phyloP scores from a whole-genome alignment of 108 stramenopile genomes.

The Nitzschia sp. region DNA sequence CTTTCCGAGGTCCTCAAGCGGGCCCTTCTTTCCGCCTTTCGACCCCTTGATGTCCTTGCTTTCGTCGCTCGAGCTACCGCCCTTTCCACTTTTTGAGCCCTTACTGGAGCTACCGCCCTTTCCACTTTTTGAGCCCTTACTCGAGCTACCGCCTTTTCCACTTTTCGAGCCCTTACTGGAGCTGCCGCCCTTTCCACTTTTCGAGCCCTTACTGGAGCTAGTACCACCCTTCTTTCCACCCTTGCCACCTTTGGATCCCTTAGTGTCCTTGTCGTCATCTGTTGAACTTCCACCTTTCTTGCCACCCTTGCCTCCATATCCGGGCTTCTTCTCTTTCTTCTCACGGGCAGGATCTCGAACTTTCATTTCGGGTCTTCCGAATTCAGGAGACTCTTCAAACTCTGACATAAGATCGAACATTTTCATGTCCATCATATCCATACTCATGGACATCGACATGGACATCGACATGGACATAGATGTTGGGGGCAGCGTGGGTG shows the following conservation, averaged over 20 bases:
- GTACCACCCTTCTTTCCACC: background rate
- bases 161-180: too few relatives aligned
- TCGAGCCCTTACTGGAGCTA: background rate
- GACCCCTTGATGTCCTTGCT: conserved; percentile 1
- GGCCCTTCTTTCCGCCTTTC: conserved; percentile 8
- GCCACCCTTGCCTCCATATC: conserved; percentile 6
- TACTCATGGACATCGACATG: conserved; percentile 35
- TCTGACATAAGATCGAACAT: conserved; percentile 12
- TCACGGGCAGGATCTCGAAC: background rate
- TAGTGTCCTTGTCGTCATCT: background rate
- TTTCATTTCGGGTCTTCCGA: conserved; percentile 4
- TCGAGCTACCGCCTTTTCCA: too few relatives aligned
- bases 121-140: background rate
- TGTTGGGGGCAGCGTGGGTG: background rate
- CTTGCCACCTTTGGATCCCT: background rate
- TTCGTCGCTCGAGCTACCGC: background rate
- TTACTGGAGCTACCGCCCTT: conserved; percentile 3
- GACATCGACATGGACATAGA: conserved; percentile 33
- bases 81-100: background rate
- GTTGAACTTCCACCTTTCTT: background rate
- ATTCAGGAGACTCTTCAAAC: background rate
- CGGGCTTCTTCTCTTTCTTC: background rate
- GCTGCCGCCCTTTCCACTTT: conserved; percentile 4
- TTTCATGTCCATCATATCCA: conserved; percentile 28
- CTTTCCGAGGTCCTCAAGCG: background rate